Evolutionary conservation across 2,329 filamentous ascomycete genomes (phyloP), one percentile per base, ranked within the genome.

Genomic region (Fusarium fracticaudum): DNA sequence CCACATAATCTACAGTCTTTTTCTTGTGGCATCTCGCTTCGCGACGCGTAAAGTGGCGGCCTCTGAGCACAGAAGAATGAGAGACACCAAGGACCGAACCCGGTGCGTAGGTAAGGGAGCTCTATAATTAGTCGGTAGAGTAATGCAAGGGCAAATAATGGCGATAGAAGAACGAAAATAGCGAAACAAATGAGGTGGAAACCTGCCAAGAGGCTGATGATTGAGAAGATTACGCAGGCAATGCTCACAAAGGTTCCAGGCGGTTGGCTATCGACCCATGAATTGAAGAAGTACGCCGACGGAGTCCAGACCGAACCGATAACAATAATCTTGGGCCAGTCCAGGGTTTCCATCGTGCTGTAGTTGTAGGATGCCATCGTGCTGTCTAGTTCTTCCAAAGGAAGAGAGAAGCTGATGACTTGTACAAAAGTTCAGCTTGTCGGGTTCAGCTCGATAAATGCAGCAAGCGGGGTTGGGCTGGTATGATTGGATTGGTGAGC

Each of bases 71-170:
- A 51, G 8, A 51, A 24, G 1, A 35, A 35, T 35, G 48, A 51
- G 8, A 51, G 12, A 33, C 0, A 11, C 48, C 31, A 51, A 0
- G 29, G 48, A 2, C 31, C 22, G 1, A 51, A 20, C 1, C 6
- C 48, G 8, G 17, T 11, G 9, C 15, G 14, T 14, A 24, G 31
- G 31, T 8, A 14, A 14, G 48, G 48, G 8, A 51, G 31, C 8
- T 0, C 22, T 14, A 6, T 13, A 0, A 8, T 10, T 0, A 51
- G 8, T 35, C 31, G 8, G 17, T 35, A 51, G 3, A 51, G 22
- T 0, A 1, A 24, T 9, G 0, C 8, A 10, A 35, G 1, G 0
- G 15, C 12, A 20, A 51, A 8, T 0, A 51, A 2, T 20, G 31
- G 48, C 1, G 31, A 51, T 20, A 51, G 2, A 35, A 51, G 12